Evolutionary conservation across 225 moss, liverwort and hornwort genomes (phyloP).

Genomic region (Pseudisothecium myosuroides): DNA sequence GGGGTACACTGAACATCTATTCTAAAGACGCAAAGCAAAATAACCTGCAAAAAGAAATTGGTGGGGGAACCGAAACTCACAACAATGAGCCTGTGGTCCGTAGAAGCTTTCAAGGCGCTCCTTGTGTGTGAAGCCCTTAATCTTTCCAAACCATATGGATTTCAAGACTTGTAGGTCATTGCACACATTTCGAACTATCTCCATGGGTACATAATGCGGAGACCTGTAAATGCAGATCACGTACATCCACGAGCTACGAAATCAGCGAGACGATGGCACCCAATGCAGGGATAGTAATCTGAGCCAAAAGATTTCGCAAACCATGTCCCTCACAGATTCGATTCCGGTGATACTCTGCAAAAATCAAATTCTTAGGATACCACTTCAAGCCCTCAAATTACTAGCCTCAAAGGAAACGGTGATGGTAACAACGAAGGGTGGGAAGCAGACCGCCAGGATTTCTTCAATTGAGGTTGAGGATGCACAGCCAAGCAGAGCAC

Average conservation of each 20-base stretch:
- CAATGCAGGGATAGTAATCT: background rate
- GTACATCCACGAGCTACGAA: background rate
- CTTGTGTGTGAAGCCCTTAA: slow-evolving; percentile 77
- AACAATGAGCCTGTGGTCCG: slow-evolving; percentile 77
- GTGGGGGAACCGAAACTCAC: slow-evolving; percentile 9
- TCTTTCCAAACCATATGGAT: slow-evolving; percentile 77
- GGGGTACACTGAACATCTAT: background rate
- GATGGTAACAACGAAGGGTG: background rate
- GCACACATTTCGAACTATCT: slow-evolving; percentile 43
- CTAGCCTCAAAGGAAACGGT: background rate
- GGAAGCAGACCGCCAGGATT: background rate
- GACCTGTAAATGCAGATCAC: background rate
- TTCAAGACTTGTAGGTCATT: slow-evolving; percentile 75
- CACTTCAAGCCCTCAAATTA: background rate
- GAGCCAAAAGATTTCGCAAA: background rate
- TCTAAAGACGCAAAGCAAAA: background rate
- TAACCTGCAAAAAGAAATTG: background rate
- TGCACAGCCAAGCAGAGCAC: background rate
- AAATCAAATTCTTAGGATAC: background rate
- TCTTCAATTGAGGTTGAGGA: background rate
- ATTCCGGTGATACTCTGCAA: background rate
- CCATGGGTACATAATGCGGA: slow-evolving; percentile 16
- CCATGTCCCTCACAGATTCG: background rate
- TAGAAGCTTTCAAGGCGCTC: slow-evolving; percentile 87
- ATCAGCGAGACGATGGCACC: background rate